A percentile compares a stretch with the other conserved stretches of the same genome.
Conservation (phyloP, 345 rosid genomes). For the Balakata baccata region DNA sequence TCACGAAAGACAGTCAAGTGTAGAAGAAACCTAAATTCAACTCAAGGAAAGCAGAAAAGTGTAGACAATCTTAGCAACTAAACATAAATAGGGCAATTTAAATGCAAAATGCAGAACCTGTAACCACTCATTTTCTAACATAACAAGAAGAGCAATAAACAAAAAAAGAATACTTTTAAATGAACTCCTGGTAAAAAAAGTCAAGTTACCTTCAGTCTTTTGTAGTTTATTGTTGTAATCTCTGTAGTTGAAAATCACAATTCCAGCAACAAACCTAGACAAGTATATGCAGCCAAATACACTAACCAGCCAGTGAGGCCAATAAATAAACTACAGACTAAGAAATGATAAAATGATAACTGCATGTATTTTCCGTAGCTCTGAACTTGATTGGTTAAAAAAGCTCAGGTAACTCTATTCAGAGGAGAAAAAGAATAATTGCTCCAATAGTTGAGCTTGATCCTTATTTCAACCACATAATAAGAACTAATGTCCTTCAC, state of each 20-base stretch:
- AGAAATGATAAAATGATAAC: background rate
- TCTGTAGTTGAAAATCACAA: conserved; percentile 31
- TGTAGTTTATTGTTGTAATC: conserved; percentile 27
- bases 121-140: background rate
- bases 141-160: background rate
- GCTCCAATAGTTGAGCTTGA: background rate
- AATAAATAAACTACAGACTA: background rate
- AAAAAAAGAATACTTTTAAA: background rate
- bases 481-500: background rate
- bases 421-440: background rate
- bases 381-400: background rate
- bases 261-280: conserved; percentile 20
- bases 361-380: background rate
- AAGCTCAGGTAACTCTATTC: background rate
- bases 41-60: background rate
- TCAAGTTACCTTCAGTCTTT: conserved; percentile 27
- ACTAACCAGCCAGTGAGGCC: background rate
- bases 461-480: background rate
- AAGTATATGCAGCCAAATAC: background rate
- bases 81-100: background rate
- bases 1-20: background rate
- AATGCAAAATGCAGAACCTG: background rate
- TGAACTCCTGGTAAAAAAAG: background rate
- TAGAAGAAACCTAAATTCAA: background rate
- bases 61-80: background rate